Conservation (phyloP, 2,329 filamentous ascomycete genomes). For the Grosmannia serpens region DNA sequence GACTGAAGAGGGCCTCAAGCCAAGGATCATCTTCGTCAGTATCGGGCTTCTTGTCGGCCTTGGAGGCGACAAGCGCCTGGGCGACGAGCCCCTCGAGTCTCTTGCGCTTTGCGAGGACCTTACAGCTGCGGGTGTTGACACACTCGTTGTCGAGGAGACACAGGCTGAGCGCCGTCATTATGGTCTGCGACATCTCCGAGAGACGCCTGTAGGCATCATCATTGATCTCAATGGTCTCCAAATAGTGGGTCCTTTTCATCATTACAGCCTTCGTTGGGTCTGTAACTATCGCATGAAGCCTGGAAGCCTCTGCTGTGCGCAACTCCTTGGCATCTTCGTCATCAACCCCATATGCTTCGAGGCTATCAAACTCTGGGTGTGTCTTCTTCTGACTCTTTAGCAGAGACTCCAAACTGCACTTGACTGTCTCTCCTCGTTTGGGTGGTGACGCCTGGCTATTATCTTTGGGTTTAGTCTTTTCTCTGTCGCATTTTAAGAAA, state of each 20-base stretch:
- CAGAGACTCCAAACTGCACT: not conserved
- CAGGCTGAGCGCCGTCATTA: not conserved
- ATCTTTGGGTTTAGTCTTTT: too few species aligned
- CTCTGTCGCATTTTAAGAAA: too few species aligned
- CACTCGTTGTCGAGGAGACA: not conserved
- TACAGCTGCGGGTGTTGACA: not conserved
- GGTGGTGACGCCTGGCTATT: not conserved
- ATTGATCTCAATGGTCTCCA: not conserved
- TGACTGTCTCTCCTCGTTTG: not conserved
- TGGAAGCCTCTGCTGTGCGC: not conserved
- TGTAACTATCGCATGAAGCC: not conserved
- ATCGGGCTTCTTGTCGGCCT: not conserved
- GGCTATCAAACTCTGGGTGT: not conserved
- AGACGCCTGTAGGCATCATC: not conserved
- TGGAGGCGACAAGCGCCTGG: not conserved
- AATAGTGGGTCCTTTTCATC: not conserved
- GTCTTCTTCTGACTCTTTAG: not conserved
- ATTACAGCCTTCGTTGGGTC: not conserved
- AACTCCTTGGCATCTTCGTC: not conserved
- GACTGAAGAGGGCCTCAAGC: conserved; percentile 30
- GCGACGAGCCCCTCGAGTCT: not conserved
- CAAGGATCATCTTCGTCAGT: conserved; percentile 41
- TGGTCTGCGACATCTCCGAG: not conserved
- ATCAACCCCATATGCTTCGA: not conserved
- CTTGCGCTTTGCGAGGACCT: not conserved